Conservation (phyloP, 2,329 filamentous ascomycete species). For the Fusarium foetens region DNA sequence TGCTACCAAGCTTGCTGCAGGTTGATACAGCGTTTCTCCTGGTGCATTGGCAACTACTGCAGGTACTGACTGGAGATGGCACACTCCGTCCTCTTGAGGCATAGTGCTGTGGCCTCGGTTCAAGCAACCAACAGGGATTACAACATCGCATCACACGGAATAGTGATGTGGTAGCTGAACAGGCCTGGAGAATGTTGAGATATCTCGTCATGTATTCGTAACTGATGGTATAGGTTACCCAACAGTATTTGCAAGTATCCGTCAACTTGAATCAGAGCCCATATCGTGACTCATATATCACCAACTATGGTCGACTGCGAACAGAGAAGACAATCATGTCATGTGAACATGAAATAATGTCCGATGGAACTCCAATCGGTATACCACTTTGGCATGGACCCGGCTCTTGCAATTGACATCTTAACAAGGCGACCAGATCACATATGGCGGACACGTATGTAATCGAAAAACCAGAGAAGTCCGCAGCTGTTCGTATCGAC, state of each 20-base stretch:
- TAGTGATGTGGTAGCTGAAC: not conserved
- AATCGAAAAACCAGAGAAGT: conserved; percentile 16
- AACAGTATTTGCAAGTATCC: not conserved
- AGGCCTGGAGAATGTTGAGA: not conserved
- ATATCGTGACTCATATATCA: not conserved
- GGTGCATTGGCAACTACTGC: conserved; percentile 26
- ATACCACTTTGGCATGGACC: not conserved
- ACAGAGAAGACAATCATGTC: not conserved
- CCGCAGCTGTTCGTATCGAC: conserved; percentile 20
- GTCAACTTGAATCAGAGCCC: not conserved
- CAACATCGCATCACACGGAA: not conserved
- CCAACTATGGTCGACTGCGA: not conserved
- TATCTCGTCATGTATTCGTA: not conserved
- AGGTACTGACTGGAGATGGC: conserved; percentile 20
- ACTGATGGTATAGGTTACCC: not conserved
- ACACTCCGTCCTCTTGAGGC: conserved; percentile 12
- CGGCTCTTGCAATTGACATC: not conserved
- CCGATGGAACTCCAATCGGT: not conserved
- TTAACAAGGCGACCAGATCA: not conserved
- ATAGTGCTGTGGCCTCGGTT: conserved; percentile 10
- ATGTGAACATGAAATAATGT: not conserved
- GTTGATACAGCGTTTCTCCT: conserved; percentile 2
- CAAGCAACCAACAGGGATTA: not conserved
- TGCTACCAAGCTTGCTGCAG: conserved; percentile 7
- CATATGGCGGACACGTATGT: conserved; percentile 30